These are phyloP conservation scores for Talaromyces proteolyticus DNA, from an alignment of 495 filamentous ascomycete species.

Conservation along the genomic window DNA sequence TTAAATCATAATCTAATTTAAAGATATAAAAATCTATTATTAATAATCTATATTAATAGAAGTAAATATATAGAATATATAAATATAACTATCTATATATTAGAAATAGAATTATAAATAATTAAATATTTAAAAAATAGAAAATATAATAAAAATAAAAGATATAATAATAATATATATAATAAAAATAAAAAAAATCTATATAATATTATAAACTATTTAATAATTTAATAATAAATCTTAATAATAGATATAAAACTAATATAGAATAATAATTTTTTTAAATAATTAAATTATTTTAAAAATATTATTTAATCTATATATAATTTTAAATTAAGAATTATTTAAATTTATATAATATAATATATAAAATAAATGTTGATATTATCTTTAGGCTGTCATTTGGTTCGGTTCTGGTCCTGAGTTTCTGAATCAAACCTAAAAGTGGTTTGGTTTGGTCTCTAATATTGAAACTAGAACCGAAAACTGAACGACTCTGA, in stretches of 20 bases:
- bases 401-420: too few species aligned
- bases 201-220: neutral
- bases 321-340: neutral
- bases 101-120: too few species aligned
- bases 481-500: too few species aligned
- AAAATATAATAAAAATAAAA: neutral
- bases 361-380: neutral
- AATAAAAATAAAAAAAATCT: neutral
- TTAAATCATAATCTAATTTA: too few species aligned
- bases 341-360: neutral
- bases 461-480: too few species aligned
- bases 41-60: too few species aligned
- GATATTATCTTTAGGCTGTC: too few species aligned
- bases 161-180: neutral
- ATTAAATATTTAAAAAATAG: neutral
- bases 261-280: neutral
- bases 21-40: too few species aligned
- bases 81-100: too few species aligned
- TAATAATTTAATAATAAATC: neutral
- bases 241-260: neutral
- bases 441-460: too few species aligned
- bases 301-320: neutral
- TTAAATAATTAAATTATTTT: neutral
- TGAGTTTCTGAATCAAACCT: too few species aligned
- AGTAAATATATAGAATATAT: too few species aligned